phyloP scores from a whole-genome alignment of 2,329 filamentous ascomycete species.

The Pseudonectria foliicola region DNA sequence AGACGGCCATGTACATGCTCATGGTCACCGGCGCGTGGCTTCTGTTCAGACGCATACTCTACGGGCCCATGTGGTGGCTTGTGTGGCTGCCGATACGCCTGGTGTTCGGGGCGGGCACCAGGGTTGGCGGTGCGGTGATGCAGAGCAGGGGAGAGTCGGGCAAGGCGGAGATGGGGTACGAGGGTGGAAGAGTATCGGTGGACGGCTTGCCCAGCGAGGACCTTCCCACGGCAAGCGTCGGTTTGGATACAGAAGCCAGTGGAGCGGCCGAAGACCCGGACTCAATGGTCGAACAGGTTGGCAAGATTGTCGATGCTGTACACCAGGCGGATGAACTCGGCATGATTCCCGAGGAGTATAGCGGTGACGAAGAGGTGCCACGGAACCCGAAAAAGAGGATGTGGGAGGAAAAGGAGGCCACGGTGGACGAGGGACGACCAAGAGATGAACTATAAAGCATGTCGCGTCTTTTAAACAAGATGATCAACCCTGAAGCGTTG shows the following conservation, averaged over 20 bases:
- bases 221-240: constrained; percentile 44
- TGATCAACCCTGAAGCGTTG: no score
- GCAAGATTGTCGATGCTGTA: constrained; percentile 44
- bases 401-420: constrained; percentile 20
- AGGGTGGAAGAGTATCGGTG: constrained; percentile 22
- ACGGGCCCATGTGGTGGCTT: constrained; percentile 86
- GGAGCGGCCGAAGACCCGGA: constrained; percentile 24
- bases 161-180: constrained; percentile 20
- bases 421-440: constrained; percentile 21
- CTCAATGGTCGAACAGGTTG: constrained; percentile 46
- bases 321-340: constrained; percentile 26
- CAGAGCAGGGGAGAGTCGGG: constrained; percentile 21
- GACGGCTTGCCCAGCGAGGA: constrained; percentile 33
- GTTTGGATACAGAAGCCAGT: constrained; percentile 18
- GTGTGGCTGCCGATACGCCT: constrained; percentile 74
- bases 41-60: constrained; percentile 74
- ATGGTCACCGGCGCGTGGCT: constrained; percentile 75
- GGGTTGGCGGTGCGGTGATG: constrained; percentile 47
- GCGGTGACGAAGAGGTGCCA: constrained; percentile 5
- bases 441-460: constrained; percentile 32
- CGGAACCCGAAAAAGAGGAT: constrained; percentile 24
- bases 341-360: constrained; percentile 11
- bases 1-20: constrained; percentile 81
- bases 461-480: no score
- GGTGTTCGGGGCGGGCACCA: constrained; percentile 51